Conservation (phyloP, 2,329 filamentous ascomycete genomes). For the Fonsecaea multimorphosa region DNA sequence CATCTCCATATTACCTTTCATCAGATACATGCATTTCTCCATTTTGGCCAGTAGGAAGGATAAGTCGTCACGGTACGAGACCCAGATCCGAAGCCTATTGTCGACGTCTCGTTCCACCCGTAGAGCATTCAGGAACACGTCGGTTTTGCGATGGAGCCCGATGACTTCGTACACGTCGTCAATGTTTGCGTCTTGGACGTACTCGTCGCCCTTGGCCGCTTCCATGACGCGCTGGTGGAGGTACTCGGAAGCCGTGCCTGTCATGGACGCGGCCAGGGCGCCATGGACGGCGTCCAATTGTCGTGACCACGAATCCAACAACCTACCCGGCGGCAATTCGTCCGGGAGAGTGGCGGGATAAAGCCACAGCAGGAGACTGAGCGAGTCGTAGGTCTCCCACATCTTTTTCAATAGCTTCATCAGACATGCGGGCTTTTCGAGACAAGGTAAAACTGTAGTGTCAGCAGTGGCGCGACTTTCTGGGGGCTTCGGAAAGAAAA, state of each 20-base stretch:
- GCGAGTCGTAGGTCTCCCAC: background rate
- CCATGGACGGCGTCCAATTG: background rate
- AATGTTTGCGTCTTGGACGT: background rate
- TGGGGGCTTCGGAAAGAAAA: background rate
- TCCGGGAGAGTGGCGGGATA: background rate
- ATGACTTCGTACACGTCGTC: background rate
- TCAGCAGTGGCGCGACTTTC: background rate
- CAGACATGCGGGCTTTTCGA: background rate
- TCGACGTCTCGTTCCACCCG: background rate
- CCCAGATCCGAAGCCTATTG: background rate
- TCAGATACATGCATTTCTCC: background rate
- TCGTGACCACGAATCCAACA: background rate
- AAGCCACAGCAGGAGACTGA: background rate
- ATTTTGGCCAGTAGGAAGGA: background rate
- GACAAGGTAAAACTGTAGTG: background rate
- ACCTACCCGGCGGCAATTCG: background rate
- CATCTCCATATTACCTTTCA: background rate
- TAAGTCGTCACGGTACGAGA: background rate
- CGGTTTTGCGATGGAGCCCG: background rate
- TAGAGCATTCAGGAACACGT: background rate
- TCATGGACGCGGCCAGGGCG: background rate
- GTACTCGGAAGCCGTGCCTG: background rate
- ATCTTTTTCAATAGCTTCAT: background rate
- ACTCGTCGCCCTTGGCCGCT: conserved; percentile 2
- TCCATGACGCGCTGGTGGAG: background rate